Base-by-base conservation (phyloP, 306 rosid genomes). In the Citrullus amarus region DNA sequence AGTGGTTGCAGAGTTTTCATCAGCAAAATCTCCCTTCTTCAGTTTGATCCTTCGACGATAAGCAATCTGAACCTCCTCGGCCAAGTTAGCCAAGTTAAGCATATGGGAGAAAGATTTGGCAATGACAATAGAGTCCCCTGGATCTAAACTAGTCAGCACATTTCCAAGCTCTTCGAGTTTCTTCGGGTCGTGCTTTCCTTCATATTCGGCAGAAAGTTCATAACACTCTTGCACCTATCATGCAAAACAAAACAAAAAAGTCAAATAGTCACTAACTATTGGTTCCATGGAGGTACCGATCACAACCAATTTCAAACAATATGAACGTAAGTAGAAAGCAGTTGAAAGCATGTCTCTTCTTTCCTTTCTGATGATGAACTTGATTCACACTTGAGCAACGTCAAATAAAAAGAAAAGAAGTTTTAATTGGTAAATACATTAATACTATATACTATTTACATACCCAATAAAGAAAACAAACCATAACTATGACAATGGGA, bases 11-110 rank as follows among this genome's bases (percentile, higher is more conserved):
- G 89, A 90, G 79, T 74, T 90, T 85, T 96, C 99, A 75, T 96
- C 99, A 6, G 77, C 84, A 30, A 96, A 91, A 80, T 88, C 96
- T 3, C 99, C 97, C 82, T 91, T 92, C 79, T 96, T 96, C 87
- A 96, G 79, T 87, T 96, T 96, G 93, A 88, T 91, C 78, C 96
- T 85, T 76, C 98, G 83, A 34, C 98, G 97, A 46, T 80, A 84
- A 69, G 99, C 88, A 86, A 96, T 96, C 89, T 96, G 98, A 81
- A 96, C 98, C 88, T 95, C 97, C 90, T 95, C 99, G 14, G 99
- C 99, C 85, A 96, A 90, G 91, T 96, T 96, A 77, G 99, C 99
- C 84, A 96, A 86, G 89, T 90, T 96, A 89, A 96, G 99, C 99
- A 96, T 96, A 80, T 96, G 97, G 30, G 98, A 80, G 78, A 96